Evolutionary conservation across 2,329 filamentous ascomycete genomes (phyloP).

Genomic region (Cladosporium cucumerinum): DNA sequence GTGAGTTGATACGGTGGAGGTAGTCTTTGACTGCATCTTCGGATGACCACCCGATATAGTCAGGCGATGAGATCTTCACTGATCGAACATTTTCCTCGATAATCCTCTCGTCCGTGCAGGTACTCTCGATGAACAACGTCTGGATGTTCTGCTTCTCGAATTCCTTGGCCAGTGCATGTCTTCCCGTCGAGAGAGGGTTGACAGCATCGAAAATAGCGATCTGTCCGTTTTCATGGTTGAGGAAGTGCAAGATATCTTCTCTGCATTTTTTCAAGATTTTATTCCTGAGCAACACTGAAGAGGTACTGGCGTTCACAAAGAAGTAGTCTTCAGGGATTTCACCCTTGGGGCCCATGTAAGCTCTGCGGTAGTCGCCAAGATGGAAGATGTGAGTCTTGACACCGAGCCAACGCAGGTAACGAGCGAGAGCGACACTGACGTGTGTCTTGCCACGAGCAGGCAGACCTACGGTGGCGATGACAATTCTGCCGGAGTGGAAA

Average conservation of each 20-base stretch:
- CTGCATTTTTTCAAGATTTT: slow-evolving; percentile 97
- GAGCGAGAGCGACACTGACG: slow-evolving; percentile 89
- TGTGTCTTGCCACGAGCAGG: slow-evolving; percentile 97
- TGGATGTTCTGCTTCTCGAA: slow-evolving; percentile 96
- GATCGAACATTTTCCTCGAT: slow-evolving; percentile 95
- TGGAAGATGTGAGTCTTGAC: slow-evolving; percentile 99
- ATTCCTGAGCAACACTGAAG: slow-evolving; percentile 88
- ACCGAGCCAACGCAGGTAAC: slow-evolving; percentile 93
- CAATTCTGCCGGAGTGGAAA: slow-evolving; percentile 95
- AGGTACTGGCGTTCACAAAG: slow-evolving; percentile 87
- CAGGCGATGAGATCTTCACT: slow-evolving; percentile 96
- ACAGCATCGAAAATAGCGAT: slow-evolving; percentile 98
- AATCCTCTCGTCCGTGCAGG: slow-evolving; percentile 87
- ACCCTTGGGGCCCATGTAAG: slow-evolving; percentile 77
- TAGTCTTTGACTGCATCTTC: slow-evolving; percentile 92
- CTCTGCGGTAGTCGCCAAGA: slow-evolving; percentile 90
- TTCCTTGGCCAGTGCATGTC: slow-evolving; percentile 84
- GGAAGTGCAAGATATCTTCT: slow-evolving; percentile 93
- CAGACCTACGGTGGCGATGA: slow-evolving; percentile 93
- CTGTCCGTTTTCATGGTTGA: slow-evolving; percentile 96
- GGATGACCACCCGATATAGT: slow-evolving; percentile 90
- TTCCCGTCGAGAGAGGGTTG: slow-evolving; percentile 79
- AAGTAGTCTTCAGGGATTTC: slow-evolving; percentile 97
- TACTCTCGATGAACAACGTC: slow-evolving; percentile 96
- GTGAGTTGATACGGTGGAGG: slow-evolving; percentile 79